Percentiles rank a stretch among this genome's conserved stretches.
Evolutionary conservation across 164 flowering plant genomes (phyloP).

Genomic region (Chimonanthus praecox): DNA sequence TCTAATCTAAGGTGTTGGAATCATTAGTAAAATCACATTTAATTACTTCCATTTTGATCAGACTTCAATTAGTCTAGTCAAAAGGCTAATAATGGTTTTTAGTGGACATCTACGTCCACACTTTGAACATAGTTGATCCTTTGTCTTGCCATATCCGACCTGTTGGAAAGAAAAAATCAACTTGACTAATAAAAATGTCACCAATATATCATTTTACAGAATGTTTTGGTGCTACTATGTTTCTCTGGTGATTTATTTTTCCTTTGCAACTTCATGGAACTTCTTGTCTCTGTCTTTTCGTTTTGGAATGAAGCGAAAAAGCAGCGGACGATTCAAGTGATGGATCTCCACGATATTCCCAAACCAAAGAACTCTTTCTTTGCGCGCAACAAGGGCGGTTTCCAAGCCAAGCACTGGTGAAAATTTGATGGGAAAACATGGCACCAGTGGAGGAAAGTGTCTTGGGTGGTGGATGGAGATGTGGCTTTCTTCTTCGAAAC

Average conservation of each 20-base stretch:
- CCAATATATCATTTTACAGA: background rate
- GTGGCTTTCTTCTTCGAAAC: background rate
- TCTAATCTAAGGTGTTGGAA: too few relatives aligned
- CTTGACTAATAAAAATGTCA: background rate
- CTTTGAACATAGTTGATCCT: background rate
- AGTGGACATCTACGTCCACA: background rate
- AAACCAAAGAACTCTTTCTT: slow-evolving; percentile 80
- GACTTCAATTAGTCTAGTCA: too few relatives aligned
- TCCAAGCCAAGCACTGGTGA: slow-evolving; percentile 76
- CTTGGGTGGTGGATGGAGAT: background rate
- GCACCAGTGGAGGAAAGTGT: background rate
- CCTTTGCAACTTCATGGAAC: background rate
- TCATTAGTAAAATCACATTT: too few relatives aligned
- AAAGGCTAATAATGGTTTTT: background rate
- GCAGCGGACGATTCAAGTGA: slow-evolving; percentile 92
- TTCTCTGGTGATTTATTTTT: slow-evolving; percentile 13
- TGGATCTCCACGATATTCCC: slow-evolving; percentile 90
- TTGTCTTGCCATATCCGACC: background rate
- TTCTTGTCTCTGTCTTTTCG: background rate
- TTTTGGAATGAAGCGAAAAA: slow-evolving; percentile 62
- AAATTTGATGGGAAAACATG: background rate
- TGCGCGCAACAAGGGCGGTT: slow-evolving; percentile 67
- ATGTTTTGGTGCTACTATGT: background rate
- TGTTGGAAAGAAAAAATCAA: background rate
- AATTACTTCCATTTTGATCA: too few relatives aligned